Evolutionary conservation across 2,329 filamentous ascomycete species (phyloP).

Genomic region (Pseudogymnoascus sp.): DNA sequence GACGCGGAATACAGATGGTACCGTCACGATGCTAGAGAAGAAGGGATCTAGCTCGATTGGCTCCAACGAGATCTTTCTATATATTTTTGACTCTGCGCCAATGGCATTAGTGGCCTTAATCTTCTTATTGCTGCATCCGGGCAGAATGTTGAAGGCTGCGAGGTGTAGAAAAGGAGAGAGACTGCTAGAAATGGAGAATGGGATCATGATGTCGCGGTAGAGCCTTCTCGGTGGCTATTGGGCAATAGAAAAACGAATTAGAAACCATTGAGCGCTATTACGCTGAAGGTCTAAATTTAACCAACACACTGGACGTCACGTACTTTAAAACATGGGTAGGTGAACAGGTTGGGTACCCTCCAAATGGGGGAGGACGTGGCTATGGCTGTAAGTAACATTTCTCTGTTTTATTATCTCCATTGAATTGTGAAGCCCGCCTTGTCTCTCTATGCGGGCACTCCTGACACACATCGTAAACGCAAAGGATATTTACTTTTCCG

Average conservation of each 20-base stretch:
- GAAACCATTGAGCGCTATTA: slow-evolving; percentile 36
- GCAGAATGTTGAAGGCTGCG: slow-evolving; percentile 3
- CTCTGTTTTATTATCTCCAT: slow-evolving; percentile 22
- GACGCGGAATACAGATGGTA: background rate
- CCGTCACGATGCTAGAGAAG: background rate
- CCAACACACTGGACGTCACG: slow-evolving; percentile 33
- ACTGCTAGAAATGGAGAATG: slow-evolving; percentile 35
- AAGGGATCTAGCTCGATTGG: background rate
- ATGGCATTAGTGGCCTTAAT: background rate
- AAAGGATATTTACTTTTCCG: background rate
- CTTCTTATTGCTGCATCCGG: slow-evolving; percentile 1
- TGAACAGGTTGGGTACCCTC: slow-evolving; percentile 36
- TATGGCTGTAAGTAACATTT: slow-evolving; percentile 31
- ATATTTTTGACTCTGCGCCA: slow-evolving; percentile 7
- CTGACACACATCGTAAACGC: background rate
- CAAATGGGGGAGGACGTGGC: slow-evolving; percentile 44
- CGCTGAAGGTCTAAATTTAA: slow-evolving; percentile 23
- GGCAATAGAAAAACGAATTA: slow-evolving; percentile 39
- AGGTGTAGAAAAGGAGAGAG: slow-evolving; percentile 20
- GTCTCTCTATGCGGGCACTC: slow-evolving; percentile 26
- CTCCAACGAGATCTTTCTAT: slow-evolving; percentile 7
- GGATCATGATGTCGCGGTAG: slow-evolving; percentile 35
- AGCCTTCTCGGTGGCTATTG: slow-evolving; percentile 16
- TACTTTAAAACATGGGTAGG: slow-evolving; percentile 46
- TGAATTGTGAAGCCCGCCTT: slow-evolving; percentile 20